A percentile compares a stretch with the other conserved stretches of the same genome.
phyloP scores from a whole-genome alignment of 805 yeast species.

The Monosporozyma siamensis region DNA sequence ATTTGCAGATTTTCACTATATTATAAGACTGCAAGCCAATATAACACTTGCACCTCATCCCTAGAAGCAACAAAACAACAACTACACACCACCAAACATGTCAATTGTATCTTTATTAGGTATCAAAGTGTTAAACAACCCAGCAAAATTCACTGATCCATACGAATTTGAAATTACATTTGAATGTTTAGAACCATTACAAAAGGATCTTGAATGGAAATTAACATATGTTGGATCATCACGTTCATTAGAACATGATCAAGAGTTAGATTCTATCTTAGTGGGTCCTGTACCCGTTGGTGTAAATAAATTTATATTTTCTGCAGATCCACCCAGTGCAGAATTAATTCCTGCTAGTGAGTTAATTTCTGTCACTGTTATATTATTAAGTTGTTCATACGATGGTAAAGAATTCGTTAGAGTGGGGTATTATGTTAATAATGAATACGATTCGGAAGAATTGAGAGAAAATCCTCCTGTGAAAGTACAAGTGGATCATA shows the following conservation, averaged over 20 bases:
- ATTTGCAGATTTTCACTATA: too few species aligned
- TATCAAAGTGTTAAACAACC: slow-evolving; percentile 85
- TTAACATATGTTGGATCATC: slow-evolving; percentile 95
- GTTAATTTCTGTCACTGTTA: slow-evolving; percentile 90
- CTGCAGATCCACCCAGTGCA: slow-evolving; percentile 95
- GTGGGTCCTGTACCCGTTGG: slow-evolving; percentile 99
- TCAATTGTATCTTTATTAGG: slow-evolving; percentile 89
- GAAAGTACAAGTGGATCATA: slow-evolving; percentile 88
- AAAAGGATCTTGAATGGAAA: slow-evolving; percentile 88
- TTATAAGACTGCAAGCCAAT: not conserved
- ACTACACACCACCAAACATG: slow-evolving; percentile 49
- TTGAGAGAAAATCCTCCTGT: slow-evolving; percentile 88
- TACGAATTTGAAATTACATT: slow-evolving; percentile 96
- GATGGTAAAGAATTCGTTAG: slow-evolving; percentile 91
- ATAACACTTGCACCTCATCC: too few species aligned
- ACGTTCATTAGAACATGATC: slow-evolving; percentile 89
- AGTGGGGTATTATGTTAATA: slow-evolving; percentile 95
- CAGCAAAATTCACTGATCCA: slow-evolving; percentile 87
- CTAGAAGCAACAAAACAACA: too few species aligned
- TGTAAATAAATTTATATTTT: slow-evolving; percentile 80
- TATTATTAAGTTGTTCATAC: slow-evolving; percentile 84
- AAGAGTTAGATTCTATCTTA: slow-evolving; percentile 88
- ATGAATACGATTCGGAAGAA: slow-evolving; percentile 92
- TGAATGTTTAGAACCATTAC: slow-evolving; percentile 88
- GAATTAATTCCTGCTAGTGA: slow-evolving; percentile 95